phyloP scores from a whole-genome alignment of 192 early-diverging fungal species.

The Coemansia sp. region DNA sequence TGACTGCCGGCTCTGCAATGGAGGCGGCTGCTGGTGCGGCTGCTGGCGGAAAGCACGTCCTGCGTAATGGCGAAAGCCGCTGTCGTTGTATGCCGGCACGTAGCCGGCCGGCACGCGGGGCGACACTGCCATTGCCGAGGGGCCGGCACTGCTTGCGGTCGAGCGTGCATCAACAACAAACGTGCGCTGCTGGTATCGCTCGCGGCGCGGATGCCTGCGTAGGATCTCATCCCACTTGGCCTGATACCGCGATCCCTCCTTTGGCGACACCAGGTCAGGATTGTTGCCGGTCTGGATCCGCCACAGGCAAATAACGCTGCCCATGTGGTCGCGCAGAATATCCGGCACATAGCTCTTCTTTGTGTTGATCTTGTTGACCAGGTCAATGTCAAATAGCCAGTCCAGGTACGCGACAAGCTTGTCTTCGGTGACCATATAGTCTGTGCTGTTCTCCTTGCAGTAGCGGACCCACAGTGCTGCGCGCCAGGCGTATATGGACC shows the following conservation, averaged over 20 bases:
- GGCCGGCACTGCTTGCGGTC: not conserved
- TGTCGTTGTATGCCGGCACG: not conserved
- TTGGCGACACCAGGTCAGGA: conserved; percentile 41
- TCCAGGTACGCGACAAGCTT: conserved; percentile 41
- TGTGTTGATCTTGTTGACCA: conserved; percentile 49
- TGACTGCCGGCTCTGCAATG: not conserved
- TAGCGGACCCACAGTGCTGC: conserved; percentile 45
- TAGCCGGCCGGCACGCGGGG: not conserved
- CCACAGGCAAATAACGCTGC: conserved; percentile 48
- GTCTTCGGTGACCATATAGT: conserved; percentile 40
- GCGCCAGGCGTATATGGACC: conserved; percentile 48
- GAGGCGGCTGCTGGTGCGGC: conserved; percentile 9
- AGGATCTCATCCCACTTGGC: conserved; percentile 50
- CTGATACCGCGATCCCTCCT: conserved; percentile 46
- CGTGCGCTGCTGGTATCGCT: conserved; percentile 22
- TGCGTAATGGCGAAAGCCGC: not conserved
- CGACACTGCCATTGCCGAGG: conserved; percentile 9
- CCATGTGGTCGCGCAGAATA: conserved; percentile 49
- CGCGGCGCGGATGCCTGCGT: conserved; percentile 41
- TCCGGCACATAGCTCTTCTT: conserved; percentile 49
- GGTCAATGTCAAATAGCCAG: conserved; percentile 47
- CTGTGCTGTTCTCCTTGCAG: conserved; percentile 31
- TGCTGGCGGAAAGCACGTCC: not conserved
- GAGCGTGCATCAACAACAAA: not conserved
- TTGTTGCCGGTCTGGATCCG: conserved; percentile 46